Conservation (phyloP, 768 basidiomycete species). For the Psilocybe sp. region DNA sequence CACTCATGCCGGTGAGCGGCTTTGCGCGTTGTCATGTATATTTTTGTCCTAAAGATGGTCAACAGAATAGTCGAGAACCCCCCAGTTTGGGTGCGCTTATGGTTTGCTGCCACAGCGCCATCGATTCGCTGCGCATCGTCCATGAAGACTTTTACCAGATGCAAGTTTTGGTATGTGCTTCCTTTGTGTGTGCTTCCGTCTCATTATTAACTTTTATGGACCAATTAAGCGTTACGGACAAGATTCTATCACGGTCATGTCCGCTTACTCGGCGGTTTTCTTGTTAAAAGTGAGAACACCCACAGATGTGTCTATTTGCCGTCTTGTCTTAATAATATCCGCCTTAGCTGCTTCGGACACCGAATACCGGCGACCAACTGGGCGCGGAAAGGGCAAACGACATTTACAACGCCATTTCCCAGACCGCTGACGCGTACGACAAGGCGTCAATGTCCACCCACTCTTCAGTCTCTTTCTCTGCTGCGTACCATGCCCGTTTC, state of each 20-base stretch:
- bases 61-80: conserved; percentile 51
- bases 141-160: conserved; percentile 71
- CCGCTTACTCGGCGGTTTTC: conserved; percentile 81
- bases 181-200: neutral
- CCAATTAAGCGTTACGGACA: conserved; percentile 70
- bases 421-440: conserved; percentile 76
- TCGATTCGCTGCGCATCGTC: conserved; percentile 68
- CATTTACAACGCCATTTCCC: conserved; percentile 61
- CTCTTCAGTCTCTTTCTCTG: conserved; percentile 54
- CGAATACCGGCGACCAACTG: conserved; percentile 54
- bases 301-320: conserved; percentile 6
- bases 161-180: conserved; percentile 62
- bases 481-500: conserved; percentile 80
- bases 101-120: conserved; percentile 72
- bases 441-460: conserved; percentile 59
- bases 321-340: conserved; percentile 1
- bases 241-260: conserved; percentile 83
- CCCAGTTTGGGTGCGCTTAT: conserved; percentile 69
- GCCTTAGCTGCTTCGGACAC: conserved; percentile 64
- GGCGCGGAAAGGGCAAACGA: conserved; percentile 60
- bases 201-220: conserved; percentile 6
- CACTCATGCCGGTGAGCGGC: conserved; percentile 50
- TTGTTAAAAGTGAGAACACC: conserved; percentile 63
- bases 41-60: conserved; percentile 5
- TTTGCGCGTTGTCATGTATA: neutral